Conservation (phyloP, 192 early-diverging fungal species). For the Coemansia sp. region DNA sequence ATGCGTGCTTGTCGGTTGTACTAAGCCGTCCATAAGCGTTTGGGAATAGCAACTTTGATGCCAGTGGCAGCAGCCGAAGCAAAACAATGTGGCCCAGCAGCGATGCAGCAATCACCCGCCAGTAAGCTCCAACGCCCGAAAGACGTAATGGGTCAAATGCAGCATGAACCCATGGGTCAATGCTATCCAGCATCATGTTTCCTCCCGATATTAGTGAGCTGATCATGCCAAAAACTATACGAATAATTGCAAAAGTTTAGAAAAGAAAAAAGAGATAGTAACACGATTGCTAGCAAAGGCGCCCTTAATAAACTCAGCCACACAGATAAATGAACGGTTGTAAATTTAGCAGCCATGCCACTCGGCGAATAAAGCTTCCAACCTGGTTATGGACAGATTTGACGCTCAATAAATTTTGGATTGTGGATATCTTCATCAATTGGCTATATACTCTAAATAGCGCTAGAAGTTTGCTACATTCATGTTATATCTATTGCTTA, state of each 20-base stretch:
- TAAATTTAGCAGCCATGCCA: conserved; percentile 88
- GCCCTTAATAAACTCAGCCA: no score
- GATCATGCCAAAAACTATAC: not conserved
- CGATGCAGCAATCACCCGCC: not conserved
- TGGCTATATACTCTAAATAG: no score
- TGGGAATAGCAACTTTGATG: conserved; percentile 19
- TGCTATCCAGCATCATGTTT: not conserved
- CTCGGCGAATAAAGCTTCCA: conserved; percentile 68
- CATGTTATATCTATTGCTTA: no score
- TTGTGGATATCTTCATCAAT: no score
- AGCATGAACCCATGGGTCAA: conserved; percentile 16
- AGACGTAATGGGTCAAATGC: conserved; percentile 37
- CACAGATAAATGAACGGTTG: not conserved
- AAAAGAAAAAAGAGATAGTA: not conserved
- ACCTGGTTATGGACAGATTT: conserved; percentile 56
- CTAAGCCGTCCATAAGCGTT: conserved; percentile 16
- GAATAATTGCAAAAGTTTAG: not conserved
- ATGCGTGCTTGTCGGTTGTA: conserved; percentile 15
- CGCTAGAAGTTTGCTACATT: conserved; percentile 57
- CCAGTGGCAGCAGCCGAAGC: not conserved
- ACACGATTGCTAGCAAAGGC: no score
- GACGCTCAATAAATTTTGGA: no score
- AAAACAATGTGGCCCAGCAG: conserved; percentile 1
- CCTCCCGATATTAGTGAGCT: not conserved
- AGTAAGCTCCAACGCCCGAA: not conserved